phyloP scores from a whole-genome alignment of 2,329 filamentous ascomycete species.

The Clathrospora elynae region DNA sequence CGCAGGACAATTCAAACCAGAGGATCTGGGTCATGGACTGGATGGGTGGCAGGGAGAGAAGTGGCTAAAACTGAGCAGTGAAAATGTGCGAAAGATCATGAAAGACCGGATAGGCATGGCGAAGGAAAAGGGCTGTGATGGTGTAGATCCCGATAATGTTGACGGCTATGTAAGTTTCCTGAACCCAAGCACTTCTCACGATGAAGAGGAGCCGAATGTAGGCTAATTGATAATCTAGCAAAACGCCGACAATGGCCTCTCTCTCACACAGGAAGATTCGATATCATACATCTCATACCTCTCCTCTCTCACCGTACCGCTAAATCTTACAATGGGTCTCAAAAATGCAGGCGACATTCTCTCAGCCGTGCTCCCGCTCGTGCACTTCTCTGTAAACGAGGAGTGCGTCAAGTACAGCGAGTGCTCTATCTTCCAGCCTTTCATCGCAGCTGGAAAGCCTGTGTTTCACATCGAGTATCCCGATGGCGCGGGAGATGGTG shows the following conservation, averaged over 20 bases:
- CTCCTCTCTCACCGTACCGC: constrained; percentile 57
- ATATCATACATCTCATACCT: constrained; percentile 66
- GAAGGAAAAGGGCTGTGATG: constrained; percentile 66
- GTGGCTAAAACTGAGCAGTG: constrained; percentile 66
- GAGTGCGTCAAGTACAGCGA: constrained; percentile 67
- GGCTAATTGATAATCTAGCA: constrained; percentile 27
- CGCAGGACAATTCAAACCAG: constrained; percentile 57
- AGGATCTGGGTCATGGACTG: constrained; percentile 63
- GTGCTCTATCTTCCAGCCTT: constrained; percentile 63
- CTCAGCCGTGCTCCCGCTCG: constrained; percentile 53
- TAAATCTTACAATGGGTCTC: constrained; percentile 66
- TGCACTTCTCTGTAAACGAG: constrained; percentile 73
- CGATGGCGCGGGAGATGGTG: constrained; percentile 49
- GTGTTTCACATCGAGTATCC: constrained; percentile 78
- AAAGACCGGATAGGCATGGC: constrained; percentile 63
- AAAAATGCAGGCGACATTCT: constrained; percentile 72
- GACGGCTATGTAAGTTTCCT: constrained; percentile 62
- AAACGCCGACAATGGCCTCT: constrained; percentile 68
- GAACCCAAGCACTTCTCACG: background rate
- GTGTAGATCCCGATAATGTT: constrained; percentile 73
- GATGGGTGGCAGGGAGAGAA: constrained; percentile 69
- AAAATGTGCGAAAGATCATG: constrained; percentile 69
- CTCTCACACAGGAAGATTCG: constrained; percentile 61
- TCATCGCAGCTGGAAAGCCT: constrained; percentile 66
- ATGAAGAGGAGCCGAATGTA: background rate